Percentiles rank a stretch among this genome's conserved stretches.
Evolutionary conservation across 306 rosid genomes (phyloP).

Genomic region (Citrullus colocynthis): DNA sequence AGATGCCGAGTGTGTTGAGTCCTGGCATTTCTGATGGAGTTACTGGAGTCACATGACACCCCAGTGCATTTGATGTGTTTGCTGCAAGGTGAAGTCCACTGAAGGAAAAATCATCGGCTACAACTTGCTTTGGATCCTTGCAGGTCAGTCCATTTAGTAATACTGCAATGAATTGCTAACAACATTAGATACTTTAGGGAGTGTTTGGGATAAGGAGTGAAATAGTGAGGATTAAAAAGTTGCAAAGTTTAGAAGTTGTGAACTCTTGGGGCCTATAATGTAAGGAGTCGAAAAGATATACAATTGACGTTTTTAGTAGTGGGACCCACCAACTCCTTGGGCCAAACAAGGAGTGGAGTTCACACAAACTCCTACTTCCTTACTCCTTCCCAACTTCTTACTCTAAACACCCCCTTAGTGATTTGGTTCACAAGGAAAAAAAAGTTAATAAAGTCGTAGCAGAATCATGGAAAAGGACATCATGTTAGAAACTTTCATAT

Average conservation of each 20-base stretch:
- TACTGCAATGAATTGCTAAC: slow-evolving; percentile 9
- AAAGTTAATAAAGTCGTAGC: not conserved
- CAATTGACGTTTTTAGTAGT: too few relatives aligned
- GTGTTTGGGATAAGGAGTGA: too few relatives aligned
- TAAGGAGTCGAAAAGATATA: too few relatives aligned
- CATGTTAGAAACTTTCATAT: not conserved
- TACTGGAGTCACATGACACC: slow-evolving; percentile 24
- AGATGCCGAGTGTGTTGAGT: slow-evolving; percentile 31
- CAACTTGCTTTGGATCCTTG: slow-evolving; percentile 23
- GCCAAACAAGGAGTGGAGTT: too few relatives aligned
- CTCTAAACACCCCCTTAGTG: not conserved
- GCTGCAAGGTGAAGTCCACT: slow-evolving; percentile 22
- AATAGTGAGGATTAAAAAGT: too few relatives aligned
- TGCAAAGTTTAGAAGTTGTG: too few relatives aligned
- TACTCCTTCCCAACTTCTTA: too few relatives aligned
- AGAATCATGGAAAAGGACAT: not conserved
- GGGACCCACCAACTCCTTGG: too few relatives aligned
- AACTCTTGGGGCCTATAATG: too few relatives aligned
- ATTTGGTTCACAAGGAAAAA: not conserved
- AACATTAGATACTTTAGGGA: not conserved
- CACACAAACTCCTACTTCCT: too few relatives aligned
- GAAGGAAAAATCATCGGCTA: slow-evolving; percentile 19
- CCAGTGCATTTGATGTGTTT: slow-evolving; percentile 20
- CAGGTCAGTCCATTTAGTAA: slow-evolving; percentile 20
- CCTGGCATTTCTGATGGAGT: slow-evolving; percentile 24